These are phyloP conservation scores for Leishmania tropica DNA, from an alignment of 208 protist genomes.

Conservation along the genomic window DNA sequence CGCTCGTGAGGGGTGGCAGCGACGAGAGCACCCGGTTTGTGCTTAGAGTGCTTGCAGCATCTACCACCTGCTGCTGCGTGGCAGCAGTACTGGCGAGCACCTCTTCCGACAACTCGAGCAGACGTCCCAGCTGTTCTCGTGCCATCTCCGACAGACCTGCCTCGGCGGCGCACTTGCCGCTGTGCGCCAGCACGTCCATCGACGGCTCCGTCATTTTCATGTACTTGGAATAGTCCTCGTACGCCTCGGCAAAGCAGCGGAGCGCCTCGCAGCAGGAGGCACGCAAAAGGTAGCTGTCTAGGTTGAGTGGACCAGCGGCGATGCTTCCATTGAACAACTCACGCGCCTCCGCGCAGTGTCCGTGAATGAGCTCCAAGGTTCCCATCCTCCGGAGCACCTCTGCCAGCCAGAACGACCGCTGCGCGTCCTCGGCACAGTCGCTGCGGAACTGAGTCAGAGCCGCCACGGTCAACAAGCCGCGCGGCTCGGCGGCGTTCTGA, in stretches of 20 bases:
- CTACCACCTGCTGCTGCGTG: not conserved
- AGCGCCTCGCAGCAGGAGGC: slow-evolving; percentile 80
- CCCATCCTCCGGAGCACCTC: slow-evolving; percentile 62
- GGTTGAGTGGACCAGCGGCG: slow-evolving; percentile 62
- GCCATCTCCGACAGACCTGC: slow-evolving; percentile 61
- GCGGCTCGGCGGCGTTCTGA: slow-evolving; percentile 49
- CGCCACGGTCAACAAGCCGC: slow-evolving; percentile 19
- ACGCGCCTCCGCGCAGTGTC: slow-evolving; percentile 62
- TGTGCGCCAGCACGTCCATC: slow-evolving; percentile 77
- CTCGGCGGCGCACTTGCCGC: slow-evolving; percentile 82
- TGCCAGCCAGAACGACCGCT: slow-evolving; percentile 36
- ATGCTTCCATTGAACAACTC: slow-evolving; percentile 60
- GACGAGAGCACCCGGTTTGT: not conserved
- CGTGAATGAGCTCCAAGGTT: slow-evolving; percentile 57
- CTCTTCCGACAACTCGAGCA: slow-evolving; percentile 43
- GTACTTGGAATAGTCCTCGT: slow-evolving; percentile 87
- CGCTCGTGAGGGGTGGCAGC: slow-evolving; percentile 14
- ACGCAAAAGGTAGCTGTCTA: slow-evolving; percentile 72
- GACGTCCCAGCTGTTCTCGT: slow-evolving; percentile 44
- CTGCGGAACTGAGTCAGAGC: slow-evolving; percentile 20
- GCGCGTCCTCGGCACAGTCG: slow-evolving; percentile 14
- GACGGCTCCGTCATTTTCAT: slow-evolving; percentile 67
- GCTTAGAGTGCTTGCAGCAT: not conserved
- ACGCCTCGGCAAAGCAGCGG: slow-evolving; percentile 44
- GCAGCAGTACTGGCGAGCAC: slow-evolving; percentile 9